A percentile compares a stretch with the other conserved stretches of the same genome.
These are phyloP conservation scores for Coemansia sp. DNA, from an alignment of 192 early-diverging fungal species.

Conservation along the genomic window DNA sequence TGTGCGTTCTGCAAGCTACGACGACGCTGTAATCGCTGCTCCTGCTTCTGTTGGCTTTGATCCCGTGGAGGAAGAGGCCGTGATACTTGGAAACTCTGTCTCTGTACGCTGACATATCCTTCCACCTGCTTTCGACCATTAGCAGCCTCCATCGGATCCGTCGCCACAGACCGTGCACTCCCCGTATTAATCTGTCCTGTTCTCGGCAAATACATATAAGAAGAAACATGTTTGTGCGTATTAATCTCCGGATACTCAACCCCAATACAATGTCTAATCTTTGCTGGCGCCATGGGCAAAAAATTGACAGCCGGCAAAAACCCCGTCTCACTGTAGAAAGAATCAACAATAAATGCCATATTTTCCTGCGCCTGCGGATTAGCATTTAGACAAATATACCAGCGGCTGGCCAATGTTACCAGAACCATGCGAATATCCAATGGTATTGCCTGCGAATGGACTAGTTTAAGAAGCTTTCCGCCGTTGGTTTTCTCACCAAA, in stretches of 20 bases:
- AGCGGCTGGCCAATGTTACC: conserved; percentile 18
- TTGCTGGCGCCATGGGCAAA: conserved; percentile 11
- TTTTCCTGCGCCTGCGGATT: not conserved
- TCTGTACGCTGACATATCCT: too few species aligned
- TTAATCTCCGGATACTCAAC: not conserved
- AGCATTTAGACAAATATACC: conserved; percentile 16
- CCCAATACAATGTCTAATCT: not conserved
- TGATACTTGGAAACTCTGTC: too few species aligned
- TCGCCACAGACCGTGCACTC: too few species aligned
- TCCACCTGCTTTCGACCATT: too few species aligned
- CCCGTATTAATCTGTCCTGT: conserved; percentile 15
- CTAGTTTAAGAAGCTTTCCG: conserved; percentile 9
- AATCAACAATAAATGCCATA: conserved; percentile 25
- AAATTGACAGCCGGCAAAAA: conserved; percentile 10
- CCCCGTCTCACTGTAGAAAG: conserved; percentile 13
- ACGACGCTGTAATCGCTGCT: too few species aligned
- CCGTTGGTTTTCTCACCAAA: conserved; percentile 7
- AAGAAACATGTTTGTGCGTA: not conserved
- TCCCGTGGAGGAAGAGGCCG: too few species aligned
- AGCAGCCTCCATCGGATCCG: too few species aligned
- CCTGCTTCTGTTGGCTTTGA: too few species aligned
- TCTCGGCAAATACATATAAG: not conserved
- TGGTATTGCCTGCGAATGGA: conserved; percentile 5
- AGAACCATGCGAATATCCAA: conserved; percentile 25
- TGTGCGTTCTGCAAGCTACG: too few species aligned